Evolutionary conservation across 108 stramenopile species (phyloP).

Genomic region (Skeletonema costatum): DNA sequence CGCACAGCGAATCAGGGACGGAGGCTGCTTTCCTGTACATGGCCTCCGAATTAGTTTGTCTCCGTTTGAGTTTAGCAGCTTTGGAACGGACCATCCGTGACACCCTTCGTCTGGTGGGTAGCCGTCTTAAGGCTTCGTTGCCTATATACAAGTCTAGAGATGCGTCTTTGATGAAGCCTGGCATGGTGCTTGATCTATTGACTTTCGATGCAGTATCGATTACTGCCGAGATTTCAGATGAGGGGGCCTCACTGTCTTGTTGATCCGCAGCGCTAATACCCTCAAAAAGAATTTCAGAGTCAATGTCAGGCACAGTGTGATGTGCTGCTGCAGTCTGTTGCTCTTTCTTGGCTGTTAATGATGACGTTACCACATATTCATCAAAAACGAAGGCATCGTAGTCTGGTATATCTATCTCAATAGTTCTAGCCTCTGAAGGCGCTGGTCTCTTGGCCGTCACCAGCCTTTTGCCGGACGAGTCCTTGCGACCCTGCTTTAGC

Average conservation of each 20-base stretch:
- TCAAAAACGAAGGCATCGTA: background rate
- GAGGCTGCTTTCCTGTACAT: constrained; percentile 68
- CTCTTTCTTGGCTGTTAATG: background rate
- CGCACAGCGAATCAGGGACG: constrained; percentile 76
- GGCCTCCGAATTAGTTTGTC: constrained; percentile 19
- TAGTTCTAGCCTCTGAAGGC: background rate
- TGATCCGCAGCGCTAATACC: constrained; percentile 4
- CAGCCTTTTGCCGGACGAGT: background rate
- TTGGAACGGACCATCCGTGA: constrained; percentile 24
- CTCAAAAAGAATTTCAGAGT: constrained; percentile 21
- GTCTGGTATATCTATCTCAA: constrained; percentile 11
- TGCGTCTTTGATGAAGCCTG: constrained; percentile 56
- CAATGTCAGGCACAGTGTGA: constrained; percentile 9
- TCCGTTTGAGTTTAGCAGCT: constrained; percentile 41
- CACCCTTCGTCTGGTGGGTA: constrained; percentile 25
- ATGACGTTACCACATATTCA: background rate
- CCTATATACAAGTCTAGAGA: constrained; percentile 11
- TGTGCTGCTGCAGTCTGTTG: background rate
- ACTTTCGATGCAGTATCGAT: background rate
- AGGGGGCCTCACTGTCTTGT: background rate
- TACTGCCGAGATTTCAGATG: background rate
- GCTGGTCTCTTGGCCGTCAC: background rate
- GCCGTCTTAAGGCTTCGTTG: background rate
- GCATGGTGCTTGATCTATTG: constrained; percentile 76
- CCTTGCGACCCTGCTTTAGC: background rate